Evolutionary conservation across 805 yeast genomes (phyloP).

Genomic region (Scheffersomyces amazonensis): DNA sequence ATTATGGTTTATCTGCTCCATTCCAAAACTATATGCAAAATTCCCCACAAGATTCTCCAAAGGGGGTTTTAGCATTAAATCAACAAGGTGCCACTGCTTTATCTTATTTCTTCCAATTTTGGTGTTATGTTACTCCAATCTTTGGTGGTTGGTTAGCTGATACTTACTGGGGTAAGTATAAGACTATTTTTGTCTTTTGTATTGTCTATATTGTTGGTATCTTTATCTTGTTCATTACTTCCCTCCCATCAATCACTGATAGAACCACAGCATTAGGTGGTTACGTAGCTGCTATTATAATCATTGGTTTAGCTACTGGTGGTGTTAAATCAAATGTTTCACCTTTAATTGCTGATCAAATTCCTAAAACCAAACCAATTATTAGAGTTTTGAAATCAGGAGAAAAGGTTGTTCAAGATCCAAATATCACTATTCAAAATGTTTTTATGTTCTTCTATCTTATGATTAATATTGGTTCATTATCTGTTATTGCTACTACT

Average conservation of each 20-base stretch:
- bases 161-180: conserved; percentile 69
- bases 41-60: conserved; percentile 32
- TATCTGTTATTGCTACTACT: conserved; percentile 75
- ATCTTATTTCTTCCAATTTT: conserved; percentile 72
- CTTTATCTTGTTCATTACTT: conserved; percentile 63
- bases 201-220: conserved; percentile 60
- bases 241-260: conserved; percentile 56
- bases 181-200: conserved; percentile 61
- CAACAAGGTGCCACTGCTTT: conserved; percentile 67
- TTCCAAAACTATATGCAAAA: conserved; percentile 78
- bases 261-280: conserved; percentile 61
- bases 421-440: conserved; percentile 66
- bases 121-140: conserved; percentile 80
- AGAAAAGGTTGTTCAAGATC: conserved; percentile 50
- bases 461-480: conserved; percentile 72
- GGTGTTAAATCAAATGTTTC: conserved; percentile 77
- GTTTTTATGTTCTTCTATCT: conserved; percentile 75
- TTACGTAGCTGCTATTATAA: conserved; percentile 50
- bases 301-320: conserved; percentile 77
- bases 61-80: conserved; percentile 57
- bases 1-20: conserved; percentile 74
- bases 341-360: conserved; percentile 67
- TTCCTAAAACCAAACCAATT: conserved; percentile 38
- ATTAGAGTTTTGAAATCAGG: conserved; percentile 38
- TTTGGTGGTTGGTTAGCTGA: conserved; percentile 77